Base-by-base conservation (phyloP, 768 basidiomycete species). In the Podaxis carcinomalis region DNA sequence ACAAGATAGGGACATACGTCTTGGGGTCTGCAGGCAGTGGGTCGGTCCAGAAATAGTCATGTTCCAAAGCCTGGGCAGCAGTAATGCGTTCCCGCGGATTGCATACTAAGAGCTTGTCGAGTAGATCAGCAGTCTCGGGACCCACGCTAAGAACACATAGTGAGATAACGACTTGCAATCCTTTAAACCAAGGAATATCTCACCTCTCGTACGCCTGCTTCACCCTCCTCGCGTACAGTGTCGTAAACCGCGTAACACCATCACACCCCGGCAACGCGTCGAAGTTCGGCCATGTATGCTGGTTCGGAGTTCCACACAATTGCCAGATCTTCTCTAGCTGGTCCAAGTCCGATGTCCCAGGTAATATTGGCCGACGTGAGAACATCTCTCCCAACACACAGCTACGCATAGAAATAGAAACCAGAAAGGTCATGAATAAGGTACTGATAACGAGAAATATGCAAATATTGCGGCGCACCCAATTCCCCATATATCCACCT, bases 331-430 rank as follows among this genome's bases (percentile, higher is more conserved):
- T 88, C 66, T 90, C 86, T 9, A 97, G 74, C 69, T 98, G 97
- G 72, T 95, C 92, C n/a, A 94, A 75, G 66, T 99, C 97, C 9
- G 90, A 88, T 19, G 82, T 83, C 14, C 96, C 96, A 5, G 87
- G 87, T 57, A 98, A 80, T 59, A 99, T 94, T 0, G 96, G 95
- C 57, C 83, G 80, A 47, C 89, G 84, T 59, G 83, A 81, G 72
- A 93, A 96, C 93, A 98, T 98, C 74, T 99, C 97, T 32, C 90
- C 96, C n/a, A 98, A 78, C 28, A 98, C 92, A 72, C 96, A 97
- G 5, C 93, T 95, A 63, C 7, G 9, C 32, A 25, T 59, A 63
- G 42, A 59, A n/a, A 51, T 32, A 51, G 9, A 25, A 40, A 62
- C 44, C 27, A 11, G 51, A 9, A 35, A 47, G 16, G 14, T 36